These are phyloP conservation scores for Azolla pinnata DNA, from an alignment of 75 land plant genomes.

Conservation along the genomic window DNA sequence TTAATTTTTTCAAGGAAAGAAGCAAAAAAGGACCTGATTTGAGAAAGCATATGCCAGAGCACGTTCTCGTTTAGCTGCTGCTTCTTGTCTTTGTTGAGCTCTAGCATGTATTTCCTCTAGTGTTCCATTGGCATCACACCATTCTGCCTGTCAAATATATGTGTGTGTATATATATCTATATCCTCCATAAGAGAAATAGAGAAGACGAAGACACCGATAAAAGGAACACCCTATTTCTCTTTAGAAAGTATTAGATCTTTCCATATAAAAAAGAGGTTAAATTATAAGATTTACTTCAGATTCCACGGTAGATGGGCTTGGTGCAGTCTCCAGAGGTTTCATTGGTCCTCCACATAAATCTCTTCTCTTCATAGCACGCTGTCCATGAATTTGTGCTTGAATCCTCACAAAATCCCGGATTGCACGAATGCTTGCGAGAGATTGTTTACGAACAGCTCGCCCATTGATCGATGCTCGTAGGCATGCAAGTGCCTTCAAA, in stretches of 20 bases:
- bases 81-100: conserved; percentile 41
- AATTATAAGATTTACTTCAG: background rate
- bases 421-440: background rate
- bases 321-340: too few species aligned
- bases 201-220: too few species aligned
- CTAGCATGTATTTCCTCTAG: conserved; percentile 34
- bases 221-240: too few species aligned
- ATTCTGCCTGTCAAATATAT: conserved; percentile 16
- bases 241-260: too few species aligned
- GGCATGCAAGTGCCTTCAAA: background rate
- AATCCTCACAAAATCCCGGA: background rate
- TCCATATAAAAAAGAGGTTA: background rate
- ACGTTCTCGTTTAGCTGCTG: conserved; percentile 38
- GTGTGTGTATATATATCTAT: too few species aligned
- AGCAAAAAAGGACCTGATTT: too few species aligned
- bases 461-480: background rate
- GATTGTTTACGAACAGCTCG: background rate
- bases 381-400: too few species aligned
- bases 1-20: too few species aligned
- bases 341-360: background rate
- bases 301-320: background rate
- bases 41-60: conserved; percentile 54
- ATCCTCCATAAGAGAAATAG: too few species aligned
- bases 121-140: conserved; percentile 21
- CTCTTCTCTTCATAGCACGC: background rate